Evolutionary conservation across 176 grass and related monocot species (phyloP), one percentile per base, ranked within the genome.

Genomic region (Areca catechu): DNA sequence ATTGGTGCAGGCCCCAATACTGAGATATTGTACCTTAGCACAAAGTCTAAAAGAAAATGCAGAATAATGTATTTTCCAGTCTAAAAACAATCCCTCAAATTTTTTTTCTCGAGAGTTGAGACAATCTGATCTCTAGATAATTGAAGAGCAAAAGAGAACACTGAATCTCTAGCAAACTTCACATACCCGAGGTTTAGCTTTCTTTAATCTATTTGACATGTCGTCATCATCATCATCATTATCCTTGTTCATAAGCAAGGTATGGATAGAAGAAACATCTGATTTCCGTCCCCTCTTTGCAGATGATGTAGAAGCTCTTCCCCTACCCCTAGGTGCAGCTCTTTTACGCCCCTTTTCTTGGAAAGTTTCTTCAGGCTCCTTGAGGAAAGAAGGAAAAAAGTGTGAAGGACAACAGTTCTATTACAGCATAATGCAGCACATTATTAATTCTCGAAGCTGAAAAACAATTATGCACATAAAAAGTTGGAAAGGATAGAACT

Each of bases 201-300:
- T 87, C 71, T 79, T 96, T 48, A 50, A 50, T 47, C 19, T 60
- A 19, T 47, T 69, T 29, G 64, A 60, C 12, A 66, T 67, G 4
- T 80, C 73, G 80, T 87, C 91, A 49, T 86, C 84, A n/a, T 82
- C 79, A 9, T 76, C 79, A 12, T 81, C 69, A 23, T 67, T 24
- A 20, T 81, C 58, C 20, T 63, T 61, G 52, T 74, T 78, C 77
- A 47, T 53, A 4, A 68, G 30, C 56, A 72, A 43, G 49, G 29
- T 74, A 22, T 62, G 56, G 66, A 81, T 78, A 0, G 70, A 84
- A 68, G 49, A 64, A 57, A 83, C 48, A 71, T 90, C 86, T 49
- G 80, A 72, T 73, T 82, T 90, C 28, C 83, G 82, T 9, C 92
- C 86, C 72, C 80, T 84, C 24, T 75, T 66, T 51, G 70, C 19